phyloP scores from a whole-genome alignment of 2,329 filamentous ascomycete species.

The Rhynchosporium agropyri region DNA sequence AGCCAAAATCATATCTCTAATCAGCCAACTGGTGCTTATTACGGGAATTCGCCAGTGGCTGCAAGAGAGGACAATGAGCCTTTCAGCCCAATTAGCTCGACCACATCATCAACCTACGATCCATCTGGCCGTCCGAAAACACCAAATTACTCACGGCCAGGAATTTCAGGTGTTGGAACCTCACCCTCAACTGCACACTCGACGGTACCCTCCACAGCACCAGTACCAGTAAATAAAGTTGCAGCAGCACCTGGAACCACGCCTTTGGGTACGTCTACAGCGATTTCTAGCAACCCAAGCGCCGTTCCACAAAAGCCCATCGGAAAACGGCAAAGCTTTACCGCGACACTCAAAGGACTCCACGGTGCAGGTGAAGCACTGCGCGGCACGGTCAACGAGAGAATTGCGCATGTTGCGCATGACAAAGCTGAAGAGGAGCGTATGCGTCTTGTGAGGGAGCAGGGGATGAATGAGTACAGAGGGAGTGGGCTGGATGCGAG shows the following conservation, averaged over 20 bases:
- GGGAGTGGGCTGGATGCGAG: conserved; percentile 30
- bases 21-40: conserved; percentile 1
- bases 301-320: conserved; percentile 6
- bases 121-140: conserved; percentile 17
- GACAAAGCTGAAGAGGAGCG: conserved; percentile 34
- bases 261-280: background rate
- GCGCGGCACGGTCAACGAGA: conserved; percentile 32
- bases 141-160: conserved; percentile 27
- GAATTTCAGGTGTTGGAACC: conserved; percentile 5
- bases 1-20: background rate
- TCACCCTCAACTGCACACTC: conserved; percentile 4
- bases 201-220: background rate
- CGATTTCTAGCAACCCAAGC: background rate
- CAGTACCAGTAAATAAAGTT: background rate
- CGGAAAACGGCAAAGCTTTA: conserved; percentile 17
- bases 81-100: conserved; percentile 14
- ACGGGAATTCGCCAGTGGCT: background rate
- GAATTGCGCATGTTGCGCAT: conserved; percentile 29
- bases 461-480: conserved; percentile 32
- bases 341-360: conserved; percentile 29
- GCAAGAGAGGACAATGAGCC: conserved; percentile 1
- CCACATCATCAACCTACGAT: conserved; percentile 1
- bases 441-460: conserved; percentile 31
- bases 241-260: background rate
- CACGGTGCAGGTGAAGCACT: conserved; percentile 36